Conservation (phyloP, 75 land plant genomes). For the Larix kaempferi region DNA sequence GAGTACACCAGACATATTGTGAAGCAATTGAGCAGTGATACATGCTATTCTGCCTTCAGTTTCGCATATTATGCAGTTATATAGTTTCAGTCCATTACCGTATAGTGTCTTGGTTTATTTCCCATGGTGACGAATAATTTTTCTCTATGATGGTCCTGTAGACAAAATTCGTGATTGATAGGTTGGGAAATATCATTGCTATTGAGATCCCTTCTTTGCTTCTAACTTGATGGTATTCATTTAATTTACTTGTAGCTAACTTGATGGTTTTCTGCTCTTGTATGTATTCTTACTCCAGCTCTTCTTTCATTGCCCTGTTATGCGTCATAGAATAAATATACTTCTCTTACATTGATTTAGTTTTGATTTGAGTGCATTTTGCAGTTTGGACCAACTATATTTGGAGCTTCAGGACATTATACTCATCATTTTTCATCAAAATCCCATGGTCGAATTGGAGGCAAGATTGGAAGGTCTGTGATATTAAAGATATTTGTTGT, state of each 20-base stretch:
- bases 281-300: neutral
- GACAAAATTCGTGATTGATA: neutral
- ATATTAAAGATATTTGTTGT: slow-evolving; percentile 10
- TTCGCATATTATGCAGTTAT: neutral
- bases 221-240: neutral
- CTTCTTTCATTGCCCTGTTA: neutral
- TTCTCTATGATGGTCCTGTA: neutral
- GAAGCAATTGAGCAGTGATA: neutral
- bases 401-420: slow-evolving; percentile 72
- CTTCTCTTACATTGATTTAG: neutral
- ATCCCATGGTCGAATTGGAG: slow-evolving; percentile 82
- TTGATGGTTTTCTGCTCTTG: neutral
- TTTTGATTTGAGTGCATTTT: slow-evolving; percentile 3
- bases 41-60: neutral
- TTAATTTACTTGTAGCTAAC: slow-evolving; percentile 4
- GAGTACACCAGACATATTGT: neutral
- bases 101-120: neutral
- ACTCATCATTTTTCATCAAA: slow-evolving; percentile 71
- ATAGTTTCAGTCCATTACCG: neutral
- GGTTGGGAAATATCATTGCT: neutral
- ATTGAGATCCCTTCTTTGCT: neutral
- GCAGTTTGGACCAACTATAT: slow-evolving; percentile 69
- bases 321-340: neutral
- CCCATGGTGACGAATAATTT: neutral
- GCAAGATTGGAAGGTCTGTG: slow-evolving; percentile 80